Conservation (phyloP, 108 stramenopile species). For the Aurantiochytrium sp. region DNA sequence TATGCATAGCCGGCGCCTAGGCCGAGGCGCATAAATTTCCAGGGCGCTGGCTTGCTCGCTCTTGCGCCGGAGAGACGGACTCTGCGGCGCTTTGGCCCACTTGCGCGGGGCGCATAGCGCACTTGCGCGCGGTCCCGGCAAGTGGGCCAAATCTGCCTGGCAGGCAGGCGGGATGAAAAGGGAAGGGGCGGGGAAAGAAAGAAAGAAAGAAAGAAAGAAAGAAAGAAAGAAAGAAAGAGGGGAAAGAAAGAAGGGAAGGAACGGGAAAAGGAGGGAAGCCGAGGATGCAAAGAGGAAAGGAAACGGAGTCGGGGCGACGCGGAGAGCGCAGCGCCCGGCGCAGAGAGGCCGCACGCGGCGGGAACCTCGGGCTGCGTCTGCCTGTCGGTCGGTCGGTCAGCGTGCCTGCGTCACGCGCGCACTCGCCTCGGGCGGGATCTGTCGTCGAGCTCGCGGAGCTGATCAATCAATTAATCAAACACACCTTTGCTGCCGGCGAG, state of each 20-base stretch:
- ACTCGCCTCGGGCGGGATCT: not conserved
- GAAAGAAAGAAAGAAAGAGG: not conserved
- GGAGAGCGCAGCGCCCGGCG: not conserved
- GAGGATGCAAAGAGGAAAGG: not conserved
- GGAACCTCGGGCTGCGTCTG: not conserved
- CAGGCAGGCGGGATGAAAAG: not conserved
- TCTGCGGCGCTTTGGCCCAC: not conserved
- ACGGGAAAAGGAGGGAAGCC: not conserved
- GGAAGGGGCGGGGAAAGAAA: not conserved
- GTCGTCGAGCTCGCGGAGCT: not conserved
- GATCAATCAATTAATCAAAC: not conserved
- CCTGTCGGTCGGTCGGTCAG: not conserved
- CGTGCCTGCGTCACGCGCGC: not conserved
- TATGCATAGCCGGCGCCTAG: too few species aligned
- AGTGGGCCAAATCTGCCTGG: not conserved
- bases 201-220: not conserved
- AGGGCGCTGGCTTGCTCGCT: too few species aligned
- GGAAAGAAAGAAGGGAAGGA: not conserved
- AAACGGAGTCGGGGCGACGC: not conserved
- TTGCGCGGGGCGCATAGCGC: not conserved
- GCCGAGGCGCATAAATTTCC: too few species aligned
- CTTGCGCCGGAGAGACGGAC: too few species aligned
- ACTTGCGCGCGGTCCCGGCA: not conserved
- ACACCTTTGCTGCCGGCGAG: not conserved
- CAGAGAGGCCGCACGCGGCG: not conserved